Evolutionary conservation across 768 basidiomycete genomes (phyloP), one percentile per base, ranked within the genome.

Genomic region (Strobilomyces dryophilus): DNA sequence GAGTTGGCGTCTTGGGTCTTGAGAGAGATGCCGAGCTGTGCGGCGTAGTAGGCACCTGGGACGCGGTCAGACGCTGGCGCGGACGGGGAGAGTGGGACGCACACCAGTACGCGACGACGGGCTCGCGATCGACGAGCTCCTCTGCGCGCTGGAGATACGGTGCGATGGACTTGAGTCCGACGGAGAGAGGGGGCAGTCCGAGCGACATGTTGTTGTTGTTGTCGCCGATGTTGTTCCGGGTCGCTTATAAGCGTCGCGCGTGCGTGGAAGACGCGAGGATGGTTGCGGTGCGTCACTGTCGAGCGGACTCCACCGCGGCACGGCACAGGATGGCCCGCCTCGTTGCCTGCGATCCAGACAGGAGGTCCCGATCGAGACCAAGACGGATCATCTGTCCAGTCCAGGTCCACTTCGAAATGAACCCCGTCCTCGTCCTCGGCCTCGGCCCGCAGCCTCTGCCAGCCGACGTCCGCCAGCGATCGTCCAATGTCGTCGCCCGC

Each of bases 61-160:
- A 15, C 3, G n/a, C 9, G 24, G 47, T 60, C 2, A 53, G 39
- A 4, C 24, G 4, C 18, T 34, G 18, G 51, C 36, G 32, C n/a
- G 42, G 29, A 29, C 18, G 43, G 26, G 41, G 29, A 52, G 35
- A 44, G 8, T 24, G 12, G 76, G 34, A 49, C 90, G 59, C 71
- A 95, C 95, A 95, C 95, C 95, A 99, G 67, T 98, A 98, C 5
- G 91, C 81, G 64, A 98, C 83, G 48, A 95, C 76, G 6, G 92
- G 90, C 52, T 99, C 94, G 57, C 87, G 82, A 14, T 73, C 73
- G 47, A 79, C 82, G 61, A 98, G 77, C 68, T 99, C 97, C 53
- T 92, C 83, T 1, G 97, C 91, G 46, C 97, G 83, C 63, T 95
- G 92, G 18, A 98, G 76, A 70, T 82, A 95, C 2, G 93, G 89